Evolutionary conservation across 1,284 basidiomycete genomes (phyloP), one percentile per base, ranked within the genome.

Genomic region (Phylloporus sp.): DNA sequence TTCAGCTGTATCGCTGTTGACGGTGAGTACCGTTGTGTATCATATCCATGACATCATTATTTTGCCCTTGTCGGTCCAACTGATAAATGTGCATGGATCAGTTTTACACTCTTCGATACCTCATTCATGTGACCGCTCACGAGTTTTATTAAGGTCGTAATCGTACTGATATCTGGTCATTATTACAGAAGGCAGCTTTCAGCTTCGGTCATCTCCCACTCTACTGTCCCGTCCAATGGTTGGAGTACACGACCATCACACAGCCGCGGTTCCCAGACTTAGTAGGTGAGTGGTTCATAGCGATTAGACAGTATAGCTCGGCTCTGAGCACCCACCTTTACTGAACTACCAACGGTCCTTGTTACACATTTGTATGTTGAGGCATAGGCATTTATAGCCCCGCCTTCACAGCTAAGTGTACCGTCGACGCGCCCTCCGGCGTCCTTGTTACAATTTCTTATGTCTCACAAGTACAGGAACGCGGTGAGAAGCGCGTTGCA

Each of bases 281-380:
- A 93, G 80, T 88, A 88, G 65, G 91, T 92, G 0, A 87, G 91
- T 0, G 92, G 92, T 93, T 92, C 77, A 92, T 92, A 89, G 88
- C 90, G 4, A 93, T 93, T 56, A 92, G 91, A 1, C 91, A 93
- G 75, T 88, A 90, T 66, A 92, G 91, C 29, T 91, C 90, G 68
- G 79, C 93, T 49, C 82, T 93, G 41, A 91, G 91, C 23, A 86
- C 91, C 0, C 91, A 93, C 70, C 77, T 93, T 10, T 93, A 87
- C 76, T 91, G 91, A 0, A 79, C 85, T 14, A 84, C 83, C 0
- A 87, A 93, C 60, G 86, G 86, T 0, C 91, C 92, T 2, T 79
- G 80, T 60, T 93, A 93, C 72, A 85, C 29, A 29, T 41, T 45
- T 45, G 4, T 32, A 10, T 37, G n/a, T 61, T 20, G 35, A 49